Evolutionary conservation across 768 basidiomycete species (phyloP).

Genomic region (Termitomyces sp.): DNA sequence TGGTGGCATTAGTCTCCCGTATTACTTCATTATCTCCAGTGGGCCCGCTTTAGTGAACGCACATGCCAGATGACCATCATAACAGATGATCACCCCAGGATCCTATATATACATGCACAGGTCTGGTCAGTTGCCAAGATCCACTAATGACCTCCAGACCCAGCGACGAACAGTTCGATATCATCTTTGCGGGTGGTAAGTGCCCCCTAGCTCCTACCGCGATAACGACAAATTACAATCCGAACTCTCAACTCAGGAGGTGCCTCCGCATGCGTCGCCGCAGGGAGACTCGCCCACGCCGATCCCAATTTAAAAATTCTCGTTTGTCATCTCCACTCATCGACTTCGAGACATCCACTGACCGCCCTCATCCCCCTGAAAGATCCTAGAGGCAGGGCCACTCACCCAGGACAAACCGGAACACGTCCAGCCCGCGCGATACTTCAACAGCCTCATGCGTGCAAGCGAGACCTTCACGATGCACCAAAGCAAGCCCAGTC

Average conservation of each 20-base stretch:
- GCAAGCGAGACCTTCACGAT: constrained; percentile 36
- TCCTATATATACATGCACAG: neutral
- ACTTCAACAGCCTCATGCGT: constrained; percentile 32
- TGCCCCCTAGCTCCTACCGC: neutral
- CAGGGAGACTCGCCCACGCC: constrained; percentile 47
- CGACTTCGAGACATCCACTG: neutral
- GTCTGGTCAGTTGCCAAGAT: too few relatives aligned
- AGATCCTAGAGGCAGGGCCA: constrained; percentile 55
- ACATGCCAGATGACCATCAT: neutral
- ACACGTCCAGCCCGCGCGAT: constrained; percentile 52
- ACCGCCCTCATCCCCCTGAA: neutral
- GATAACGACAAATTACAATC: neutral
- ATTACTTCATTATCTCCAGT: too few relatives aligned
- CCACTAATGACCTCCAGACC: constrained; percentile 22
- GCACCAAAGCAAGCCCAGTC: constrained; percentile 37
- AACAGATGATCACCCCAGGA: neutral
- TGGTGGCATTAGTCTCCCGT: too few relatives aligned
- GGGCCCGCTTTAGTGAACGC: neutral
- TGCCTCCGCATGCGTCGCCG: constrained; percentile 47
- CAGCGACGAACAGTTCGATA: constrained; percentile 14
- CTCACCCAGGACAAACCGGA: constrained; percentile 37
- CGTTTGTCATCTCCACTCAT: constrained; percentile 18
- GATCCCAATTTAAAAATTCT: constrained; percentile 51
- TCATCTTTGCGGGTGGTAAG: neutral
- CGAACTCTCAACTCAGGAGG: constrained; percentile 30